phyloP scores from a whole-genome alignment of 202 grass and related monocot species.

The Elaeis oleifera region DNA sequence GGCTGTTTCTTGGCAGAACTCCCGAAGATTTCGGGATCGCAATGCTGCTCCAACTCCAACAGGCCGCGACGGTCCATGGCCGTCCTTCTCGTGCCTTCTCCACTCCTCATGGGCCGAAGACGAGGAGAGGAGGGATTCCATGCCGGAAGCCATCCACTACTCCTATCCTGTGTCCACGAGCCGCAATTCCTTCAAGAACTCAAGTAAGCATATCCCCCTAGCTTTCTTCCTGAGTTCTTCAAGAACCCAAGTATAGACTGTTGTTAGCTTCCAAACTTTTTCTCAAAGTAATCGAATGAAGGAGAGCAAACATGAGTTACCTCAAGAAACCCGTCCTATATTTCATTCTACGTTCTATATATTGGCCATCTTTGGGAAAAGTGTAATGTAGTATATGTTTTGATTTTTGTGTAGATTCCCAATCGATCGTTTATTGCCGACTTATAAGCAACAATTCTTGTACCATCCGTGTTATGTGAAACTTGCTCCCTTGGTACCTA shows the following conservation, averaged over 20 bases:
- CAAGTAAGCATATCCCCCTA: conserved; percentile 17
- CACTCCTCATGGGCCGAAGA: conserved; percentile 14
- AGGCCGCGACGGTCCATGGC: conserved; percentile 2
- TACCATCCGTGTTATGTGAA: too few species aligned
- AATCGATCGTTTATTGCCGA: too few species aligned
- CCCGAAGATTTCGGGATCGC: not conserved
- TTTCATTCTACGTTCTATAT: too few species aligned
- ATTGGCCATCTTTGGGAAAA: too few species aligned
- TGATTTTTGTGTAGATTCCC: too few species aligned
- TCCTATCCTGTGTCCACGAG: conserved; percentile 1
- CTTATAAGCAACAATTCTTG: too few species aligned
- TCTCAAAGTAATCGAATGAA: not conserved
- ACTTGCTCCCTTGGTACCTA: too few species aligned
- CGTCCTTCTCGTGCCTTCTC: not conserved
- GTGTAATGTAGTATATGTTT: too few species aligned
- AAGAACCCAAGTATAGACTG: too few species aligned
- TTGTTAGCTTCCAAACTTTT: not conserved
- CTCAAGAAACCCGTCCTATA: too few species aligned
- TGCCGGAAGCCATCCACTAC: not conserved
- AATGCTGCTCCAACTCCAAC: conserved; percentile 22
- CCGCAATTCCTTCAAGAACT: conserved; percentile 26
- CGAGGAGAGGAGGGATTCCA: conserved; percentile 4
- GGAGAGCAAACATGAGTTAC: too few species aligned
- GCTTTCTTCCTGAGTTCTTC: not conserved
- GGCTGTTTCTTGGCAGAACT: too few species aligned